Conservation (phyloP, 805 yeast species). For the Pachysolen tannophilus region DNA sequence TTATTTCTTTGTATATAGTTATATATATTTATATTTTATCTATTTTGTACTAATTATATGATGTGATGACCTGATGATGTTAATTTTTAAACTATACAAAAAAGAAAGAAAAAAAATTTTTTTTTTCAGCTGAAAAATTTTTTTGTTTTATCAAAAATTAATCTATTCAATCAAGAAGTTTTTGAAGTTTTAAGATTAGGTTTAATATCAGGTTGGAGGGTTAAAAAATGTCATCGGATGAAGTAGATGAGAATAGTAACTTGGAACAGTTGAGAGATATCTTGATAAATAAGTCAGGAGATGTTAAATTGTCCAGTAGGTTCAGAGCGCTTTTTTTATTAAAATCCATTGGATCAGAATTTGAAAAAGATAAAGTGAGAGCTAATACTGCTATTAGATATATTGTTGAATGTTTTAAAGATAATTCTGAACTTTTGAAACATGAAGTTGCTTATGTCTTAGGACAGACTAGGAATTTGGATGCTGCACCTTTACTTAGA, state of each 20-base stretch:
- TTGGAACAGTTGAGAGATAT: constrained; percentile 70
- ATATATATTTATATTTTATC: background rate
- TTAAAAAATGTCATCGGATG: no score
- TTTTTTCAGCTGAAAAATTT: no score
- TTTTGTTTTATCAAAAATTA: no score
- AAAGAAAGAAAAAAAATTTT: no score
- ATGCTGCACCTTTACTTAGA: constrained; percentile 71
- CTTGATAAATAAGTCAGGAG: constrained; percentile 56
- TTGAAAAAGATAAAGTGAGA: constrained; percentile 31
- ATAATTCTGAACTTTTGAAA: constrained; percentile 81
- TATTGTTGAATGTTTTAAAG: constrained; percentile 77
- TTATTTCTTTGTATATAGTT: background rate
- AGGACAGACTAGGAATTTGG: constrained; percentile 86
- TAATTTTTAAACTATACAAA: no score
- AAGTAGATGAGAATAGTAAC: constrained; percentile 21
- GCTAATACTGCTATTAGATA: constrained; percentile 70
- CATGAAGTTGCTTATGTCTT: constrained; percentile 97
- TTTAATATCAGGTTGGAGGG: no score
- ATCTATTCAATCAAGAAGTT: no score
- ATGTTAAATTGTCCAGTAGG: constrained; percentile 71
- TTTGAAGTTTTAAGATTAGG: no score
- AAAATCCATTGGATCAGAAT: constrained; percentile 76
- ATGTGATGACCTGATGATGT: no score
- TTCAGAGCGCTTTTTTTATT: constrained; percentile 92
- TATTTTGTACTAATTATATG: no score